Base-by-base conservation (phyloP, 495 filamentous ascomycete genomes). In the Penicillium paradoxum region DNA sequence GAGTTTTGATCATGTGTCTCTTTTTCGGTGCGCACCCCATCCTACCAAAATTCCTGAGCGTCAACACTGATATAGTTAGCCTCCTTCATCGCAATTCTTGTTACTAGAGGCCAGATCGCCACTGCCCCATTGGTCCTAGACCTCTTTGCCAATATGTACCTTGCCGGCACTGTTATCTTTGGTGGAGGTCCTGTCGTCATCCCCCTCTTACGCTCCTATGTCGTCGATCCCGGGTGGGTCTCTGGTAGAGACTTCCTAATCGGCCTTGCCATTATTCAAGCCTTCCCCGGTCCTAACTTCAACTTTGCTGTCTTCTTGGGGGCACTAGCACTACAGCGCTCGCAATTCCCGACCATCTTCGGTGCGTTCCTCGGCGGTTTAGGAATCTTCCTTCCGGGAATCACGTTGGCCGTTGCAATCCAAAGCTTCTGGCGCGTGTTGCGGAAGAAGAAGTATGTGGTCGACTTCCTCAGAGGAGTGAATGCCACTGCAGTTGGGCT, bases 231-330 rank as follows among this genome's bases (percentile, higher is more conserved):
- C 13, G 44, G 44, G 36, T 47, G 44, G 44, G 44, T 47, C 29
- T 34, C 17, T 14, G 29, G 29, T n/a, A 29, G 44, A n/a, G 44
- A 47, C 21, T 47, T 47, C 17, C 44, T 47, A 15, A 47, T 47
- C 44, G 44, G 44, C 15, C 44, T 47, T 17, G 44, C 44, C 6
- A n/a, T 47, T 21, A 47, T 47, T 19, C 44, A 47, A 36, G 44
- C 44, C 34, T 47, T 24, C 21, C 44, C 44, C 21, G 44, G 44
- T 6, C 44, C 44, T 17, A 47, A 47, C 17, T 47, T 47, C 44
- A 47, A 47, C 29, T 47, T 47, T 21, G 44, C 44, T 21, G 44
- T 47, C 6, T 47, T 47, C 21, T 36, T 47, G 44, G 44, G 44
- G 11, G 21, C 29, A 10, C 22, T 47, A 8, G 36, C 44, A 9